These are phyloP conservation scores for Avena insularis DNA, from an alignment of 176 grass and related monocot genomes.

Conservation along the genomic window DNA sequence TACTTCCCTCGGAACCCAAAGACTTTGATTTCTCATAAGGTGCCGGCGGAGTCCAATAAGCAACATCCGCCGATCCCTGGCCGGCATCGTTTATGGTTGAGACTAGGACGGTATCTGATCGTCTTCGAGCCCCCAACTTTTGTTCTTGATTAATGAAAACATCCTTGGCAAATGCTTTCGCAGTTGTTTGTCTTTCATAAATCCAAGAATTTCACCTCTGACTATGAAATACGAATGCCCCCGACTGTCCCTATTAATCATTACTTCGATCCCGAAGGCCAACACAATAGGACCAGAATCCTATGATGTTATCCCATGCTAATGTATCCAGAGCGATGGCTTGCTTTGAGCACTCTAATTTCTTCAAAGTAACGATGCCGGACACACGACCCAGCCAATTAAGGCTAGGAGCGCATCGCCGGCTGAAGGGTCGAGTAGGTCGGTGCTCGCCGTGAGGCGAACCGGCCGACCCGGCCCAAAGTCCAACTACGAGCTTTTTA, in stretches of 20 bases:
- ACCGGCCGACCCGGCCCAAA: no score
- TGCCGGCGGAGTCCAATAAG: conserved; percentile 71
- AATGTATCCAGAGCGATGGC: conserved; percentile 51
- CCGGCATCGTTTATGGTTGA: conserved; percentile 77
- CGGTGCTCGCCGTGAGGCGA: no score
- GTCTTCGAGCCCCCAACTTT: conserved; percentile 78
- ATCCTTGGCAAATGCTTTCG: conserved; percentile 82
- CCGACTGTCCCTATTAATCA: conserved; percentile 58
- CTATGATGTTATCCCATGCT: conserved; percentile 59
- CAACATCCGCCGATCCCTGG: conserved; percentile 76
- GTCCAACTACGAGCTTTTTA: no score
- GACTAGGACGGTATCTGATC: conserved; percentile 75
- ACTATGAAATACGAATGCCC: conserved; percentile 84
- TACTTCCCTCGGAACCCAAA: conserved; percentile 73
- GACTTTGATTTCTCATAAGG: conserved; percentile 94
- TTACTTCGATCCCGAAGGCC: conserved; percentile 30
- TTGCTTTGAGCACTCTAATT: conserved; percentile 49
- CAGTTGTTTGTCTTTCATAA: conserved; percentile 80
- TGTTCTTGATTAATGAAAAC: conserved; percentile 85
- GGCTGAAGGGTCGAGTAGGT: no score
- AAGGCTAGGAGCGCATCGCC: no score
- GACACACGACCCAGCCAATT: no score
- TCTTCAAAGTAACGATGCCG: background rate
- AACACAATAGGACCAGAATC: conserved; percentile 51
- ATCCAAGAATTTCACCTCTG: conserved; percentile 85